phyloP scores from a whole-genome alignment of 305 asterid species.

The Caryopteris hybrid region DNA sequence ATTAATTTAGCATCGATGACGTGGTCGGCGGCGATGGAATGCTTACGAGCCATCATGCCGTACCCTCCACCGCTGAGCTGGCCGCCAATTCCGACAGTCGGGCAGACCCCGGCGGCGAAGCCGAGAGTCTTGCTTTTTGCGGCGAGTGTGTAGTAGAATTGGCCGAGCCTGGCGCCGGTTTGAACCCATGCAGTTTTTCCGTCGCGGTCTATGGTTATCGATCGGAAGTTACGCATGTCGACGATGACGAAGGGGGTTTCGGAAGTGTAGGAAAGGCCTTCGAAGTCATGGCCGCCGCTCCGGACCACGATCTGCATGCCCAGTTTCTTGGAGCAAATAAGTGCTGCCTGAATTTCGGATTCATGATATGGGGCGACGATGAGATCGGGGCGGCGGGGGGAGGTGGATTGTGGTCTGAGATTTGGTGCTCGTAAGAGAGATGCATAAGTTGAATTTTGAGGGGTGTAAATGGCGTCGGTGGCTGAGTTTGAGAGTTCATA shows the following conservation, averaged over 20 bases:
- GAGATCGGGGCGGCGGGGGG: slow-evolving; percentile 11
- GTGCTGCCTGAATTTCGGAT: slow-evolving; percentile 26
- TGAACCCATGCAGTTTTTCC: slow-evolving; percentile 21
- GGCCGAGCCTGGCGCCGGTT: slow-evolving; percentile 22
- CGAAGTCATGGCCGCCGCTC: slow-evolving; percentile 44
- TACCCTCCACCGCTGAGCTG: slow-evolving; percentile 27
- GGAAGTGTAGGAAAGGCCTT: slow-evolving; percentile 29
- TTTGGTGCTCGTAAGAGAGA: slow-evolving; percentile 7
- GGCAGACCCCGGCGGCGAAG: slow-evolving; percentile 24
- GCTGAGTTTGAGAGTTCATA: slow-evolving; percentile 8
- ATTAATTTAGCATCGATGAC: slow-evolving; percentile 22
- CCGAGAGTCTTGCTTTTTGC: slow-evolving; percentile 6
- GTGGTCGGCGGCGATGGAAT: slow-evolving; percentile 21
- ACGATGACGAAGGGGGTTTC: slow-evolving; percentile 27
- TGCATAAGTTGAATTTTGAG: slow-evolving; percentile 12
- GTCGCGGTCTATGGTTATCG: background rate
- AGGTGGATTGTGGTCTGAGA: slow-evolving; percentile 4
- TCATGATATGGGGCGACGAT: slow-evolving; percentile 27
- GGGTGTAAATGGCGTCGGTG: slow-evolving; percentile 12
- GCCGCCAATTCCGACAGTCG: slow-evolving; percentile 26
- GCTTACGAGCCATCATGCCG: slow-evolving; percentile 27
- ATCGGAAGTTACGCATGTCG: slow-evolving; percentile 28
- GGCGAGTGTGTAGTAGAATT: slow-evolving; percentile 15
- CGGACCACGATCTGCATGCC: slow-evolving; percentile 29
- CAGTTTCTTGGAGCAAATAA: slow-evolving; percentile 27